phyloP scores from a whole-genome alignment of 495 filamentous ascomycete species.

The Geoglossum glabrum region DNA sequence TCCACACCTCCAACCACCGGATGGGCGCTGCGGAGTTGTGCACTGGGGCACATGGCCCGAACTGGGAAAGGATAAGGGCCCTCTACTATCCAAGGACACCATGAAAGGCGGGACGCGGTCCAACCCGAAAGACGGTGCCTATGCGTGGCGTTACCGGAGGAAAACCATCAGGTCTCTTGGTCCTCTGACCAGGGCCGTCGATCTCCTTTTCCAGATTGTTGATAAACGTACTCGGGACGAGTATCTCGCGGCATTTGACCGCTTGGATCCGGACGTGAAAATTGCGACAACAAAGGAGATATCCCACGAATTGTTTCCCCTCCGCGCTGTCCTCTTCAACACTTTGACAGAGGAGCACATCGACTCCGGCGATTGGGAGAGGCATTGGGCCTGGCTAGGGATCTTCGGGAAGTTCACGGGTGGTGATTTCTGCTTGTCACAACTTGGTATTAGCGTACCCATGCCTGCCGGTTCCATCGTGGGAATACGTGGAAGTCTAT shows the following conservation, averaged over 20 bases:
- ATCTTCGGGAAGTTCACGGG: neutral
- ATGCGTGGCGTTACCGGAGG: too few species aligned
- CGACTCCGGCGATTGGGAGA: neutral
- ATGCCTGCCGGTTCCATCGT: neutral
- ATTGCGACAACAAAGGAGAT: neutral
- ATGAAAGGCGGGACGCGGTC: too few species aligned
- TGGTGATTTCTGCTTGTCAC: neutral
- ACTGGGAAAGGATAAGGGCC: too few species aligned
- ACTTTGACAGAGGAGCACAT: neutral
- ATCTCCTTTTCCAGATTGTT: neutral
- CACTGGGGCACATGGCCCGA: too few species aligned
- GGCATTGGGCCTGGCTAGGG: neutral
- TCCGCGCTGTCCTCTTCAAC: neutral
- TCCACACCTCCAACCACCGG: too few species aligned
- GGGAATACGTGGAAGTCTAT: neutral
- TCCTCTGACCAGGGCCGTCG: neutral
- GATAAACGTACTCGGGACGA: neutral
- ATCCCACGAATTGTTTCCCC: neutral
- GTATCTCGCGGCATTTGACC: neutral
- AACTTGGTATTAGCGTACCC: neutral
- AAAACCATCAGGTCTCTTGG: neutral
- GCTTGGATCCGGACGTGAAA: too few species aligned
- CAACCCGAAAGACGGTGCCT: too few species aligned
- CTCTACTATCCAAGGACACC: too few species aligned
- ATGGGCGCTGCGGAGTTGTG: too few species aligned